Conservation (phyloP, 805 yeast species). For the Barnettozyma sp. region DNA sequence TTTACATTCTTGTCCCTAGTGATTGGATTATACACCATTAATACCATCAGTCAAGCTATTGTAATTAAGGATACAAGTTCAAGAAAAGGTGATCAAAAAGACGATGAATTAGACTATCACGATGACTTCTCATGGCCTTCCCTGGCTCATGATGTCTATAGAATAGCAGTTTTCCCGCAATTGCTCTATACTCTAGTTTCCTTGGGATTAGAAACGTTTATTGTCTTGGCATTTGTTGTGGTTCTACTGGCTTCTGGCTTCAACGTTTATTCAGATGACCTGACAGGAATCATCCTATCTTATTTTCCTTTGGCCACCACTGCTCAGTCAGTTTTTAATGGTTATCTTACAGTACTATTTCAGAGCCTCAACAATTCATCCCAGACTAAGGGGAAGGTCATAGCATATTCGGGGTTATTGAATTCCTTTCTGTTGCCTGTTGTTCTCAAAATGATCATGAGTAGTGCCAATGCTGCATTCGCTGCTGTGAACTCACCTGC, state of each 20-base stretch:
- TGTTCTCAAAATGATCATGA: slow-evolving; percentile 8
- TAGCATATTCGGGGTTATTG: slow-evolving; percentile 4
- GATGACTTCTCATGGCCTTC: slow-evolving; percentile 25
- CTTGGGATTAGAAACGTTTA: slow-evolving; percentile 15
- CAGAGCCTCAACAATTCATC: slow-evolving; percentile 8
- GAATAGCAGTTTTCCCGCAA: background rate
- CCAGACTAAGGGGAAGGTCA: background rate
- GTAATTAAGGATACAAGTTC: slow-evolving; percentile 11
- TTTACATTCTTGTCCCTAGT: slow-evolving; percentile 15
- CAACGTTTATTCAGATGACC: slow-evolving; percentile 4
- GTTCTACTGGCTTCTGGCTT: slow-evolving; percentile 12
- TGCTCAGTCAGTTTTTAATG: slow-evolving; percentile 13
- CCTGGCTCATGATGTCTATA: slow-evolving; percentile 11
- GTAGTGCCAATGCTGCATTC: slow-evolving; percentile 16
- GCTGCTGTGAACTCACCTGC: slow-evolving; percentile 22
- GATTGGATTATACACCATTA: slow-evolving; percentile 16
- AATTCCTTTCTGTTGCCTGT: slow-evolving; percentile 22
- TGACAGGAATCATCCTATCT: background rate
- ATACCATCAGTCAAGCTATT: slow-evolving; percentile 8
- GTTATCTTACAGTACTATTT: slow-evolving; percentile 18
- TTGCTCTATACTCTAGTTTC: slow-evolving; percentile 17
- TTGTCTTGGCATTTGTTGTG: slow-evolving; percentile 8
- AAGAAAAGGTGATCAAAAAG: background rate
- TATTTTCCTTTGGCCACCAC: slow-evolving; percentile 16
- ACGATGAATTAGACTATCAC: slow-evolving; percentile 14